Percentiles rank a stretch among this genome's conserved stretches.
Conservation (phyloP, 2,329 filamentous ascomycete genomes). For the Sclerotiophoma versabilis region DNA sequence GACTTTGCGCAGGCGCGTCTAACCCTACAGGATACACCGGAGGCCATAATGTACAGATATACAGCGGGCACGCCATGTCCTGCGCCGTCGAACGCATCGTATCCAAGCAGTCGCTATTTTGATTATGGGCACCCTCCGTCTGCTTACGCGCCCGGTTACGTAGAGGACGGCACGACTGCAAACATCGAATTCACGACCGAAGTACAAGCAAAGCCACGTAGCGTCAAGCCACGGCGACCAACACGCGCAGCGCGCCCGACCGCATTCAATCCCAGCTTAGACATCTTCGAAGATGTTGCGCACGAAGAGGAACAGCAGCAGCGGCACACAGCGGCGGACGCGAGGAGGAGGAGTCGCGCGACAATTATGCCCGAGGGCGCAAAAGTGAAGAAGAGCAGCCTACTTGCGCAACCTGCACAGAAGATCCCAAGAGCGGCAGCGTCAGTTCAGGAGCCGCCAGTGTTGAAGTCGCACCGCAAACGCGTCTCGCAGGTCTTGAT, state of each 20-base stretch:
- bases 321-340: constrained; percentile 24
- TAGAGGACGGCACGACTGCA: constrained; percentile 44
- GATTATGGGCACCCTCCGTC: constrained; percentile 35
- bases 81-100: constrained; percentile 35
- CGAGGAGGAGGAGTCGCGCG: constrained; percentile 37
- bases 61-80: constrained; percentile 48
- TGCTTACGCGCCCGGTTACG: constrained; percentile 44
- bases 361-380: constrained; percentile 33
- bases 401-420: constrained; percentile 48
- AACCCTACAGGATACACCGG: constrained; percentile 10
- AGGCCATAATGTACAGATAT: constrained; percentile 43
- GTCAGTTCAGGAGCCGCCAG: constrained; percentile 30
- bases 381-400: constrained; percentile 36
- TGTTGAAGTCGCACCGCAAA: constrained; percentile 39
- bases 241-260: constrained; percentile 37
- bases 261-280: constrained; percentile 42
- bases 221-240: constrained; percentile 46
- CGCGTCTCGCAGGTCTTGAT: constrained; percentile 46
- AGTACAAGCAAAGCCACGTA: constrained; percentile 35
- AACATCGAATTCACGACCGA: constrained; percentile 51
- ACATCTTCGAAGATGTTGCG: constrained; percentile 50
- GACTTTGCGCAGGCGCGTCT: constrained; percentile 30
- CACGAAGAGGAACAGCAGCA: constrained; percentile 43
- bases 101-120: constrained; percentile 34
- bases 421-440: constrained; percentile 38